A percentile compares a stretch with the other conserved stretches of the same genome.
phyloP scores from a whole-genome alignment of 2,329 filamentous ascomycete species.

The Fusarium sp. region DNA sequence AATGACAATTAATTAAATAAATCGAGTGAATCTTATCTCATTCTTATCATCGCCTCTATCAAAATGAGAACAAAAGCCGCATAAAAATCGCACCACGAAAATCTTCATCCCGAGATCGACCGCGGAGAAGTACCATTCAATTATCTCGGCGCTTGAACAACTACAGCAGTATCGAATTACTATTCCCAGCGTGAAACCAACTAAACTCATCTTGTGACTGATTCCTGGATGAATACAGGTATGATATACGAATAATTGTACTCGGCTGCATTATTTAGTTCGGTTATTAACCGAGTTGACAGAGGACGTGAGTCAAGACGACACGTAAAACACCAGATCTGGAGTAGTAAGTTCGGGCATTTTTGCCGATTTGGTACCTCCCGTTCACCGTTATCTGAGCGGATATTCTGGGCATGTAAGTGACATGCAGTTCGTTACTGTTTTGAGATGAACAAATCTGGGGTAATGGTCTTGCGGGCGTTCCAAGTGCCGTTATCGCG shows the following conservation, averaged over 20 bases:
- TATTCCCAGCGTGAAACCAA: not conserved
- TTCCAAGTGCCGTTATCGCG: conserved; percentile 32
- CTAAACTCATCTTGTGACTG: not conserved
- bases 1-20: conserved; percentile 1
- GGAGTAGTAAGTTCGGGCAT: not conserved
- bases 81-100: not conserved
- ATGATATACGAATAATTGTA: not conserved
- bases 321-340: conserved; percentile 31
- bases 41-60: not conserved
- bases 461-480: conserved; percentile 27
- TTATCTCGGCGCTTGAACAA: not conserved
- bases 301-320: conserved; percentile 24
- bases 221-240: not conserved
- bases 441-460: conserved; percentile 21
- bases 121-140: not conserved
- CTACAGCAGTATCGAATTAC: not conserved
- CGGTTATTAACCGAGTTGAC: not conserved
- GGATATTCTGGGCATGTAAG: not conserved
- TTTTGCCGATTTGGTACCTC: conserved; percentile 1
- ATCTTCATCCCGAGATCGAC: conserved; percentile 4
- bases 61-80: not conserved
- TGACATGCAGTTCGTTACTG: conserved; percentile 12
- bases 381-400: conserved; percentile 10
- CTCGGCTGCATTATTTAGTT: conserved; percentile 1
- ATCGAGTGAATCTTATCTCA: not conserved